A percentile compares a stretch with the other conserved stretches of the same genome.
phyloP scores from a whole-genome alignment of 495 filamentous ascomycete species.

The Penicillium crystallinum region DNA sequence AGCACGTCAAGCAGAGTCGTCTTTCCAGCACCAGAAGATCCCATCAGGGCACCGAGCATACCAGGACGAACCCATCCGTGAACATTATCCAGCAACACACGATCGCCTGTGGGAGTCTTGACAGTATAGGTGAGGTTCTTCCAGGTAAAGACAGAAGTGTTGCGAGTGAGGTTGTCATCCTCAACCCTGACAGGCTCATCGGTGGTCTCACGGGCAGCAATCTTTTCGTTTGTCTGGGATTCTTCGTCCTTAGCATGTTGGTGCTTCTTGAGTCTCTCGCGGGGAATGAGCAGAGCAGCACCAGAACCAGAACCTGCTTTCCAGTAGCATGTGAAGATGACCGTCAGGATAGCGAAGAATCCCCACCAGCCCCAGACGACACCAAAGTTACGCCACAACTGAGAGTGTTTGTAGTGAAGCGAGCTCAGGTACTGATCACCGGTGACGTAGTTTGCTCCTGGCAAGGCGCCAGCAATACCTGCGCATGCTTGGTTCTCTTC shows the following conservation, averaged over 20 bases:
- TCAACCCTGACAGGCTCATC: constrained; percentile 9
- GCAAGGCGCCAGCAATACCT: constrained; percentile 42
- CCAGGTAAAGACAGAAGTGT: constrained; percentile 57
- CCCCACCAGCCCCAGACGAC: constrained; percentile 40
- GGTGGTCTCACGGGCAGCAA: not conserved
- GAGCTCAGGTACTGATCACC: constrained; percentile 47
- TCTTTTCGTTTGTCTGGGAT: constrained; percentile 19
- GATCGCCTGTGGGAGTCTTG: constrained; percentile 36
- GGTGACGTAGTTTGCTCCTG: constrained; percentile 35
- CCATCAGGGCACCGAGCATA: constrained; percentile 67
- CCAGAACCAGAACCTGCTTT: constrained; percentile 23
- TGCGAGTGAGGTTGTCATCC: constrained; percentile 33
- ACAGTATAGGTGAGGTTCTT: constrained; percentile 54
- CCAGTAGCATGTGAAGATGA: constrained; percentile 32
- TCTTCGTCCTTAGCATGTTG: constrained; percentile 27
- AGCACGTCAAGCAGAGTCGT: constrained; percentile 52
- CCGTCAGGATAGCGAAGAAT: constrained; percentile 30
- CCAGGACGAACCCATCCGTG: constrained; percentile 91
- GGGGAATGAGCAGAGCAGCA: constrained; percentile 32
- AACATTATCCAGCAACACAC: constrained; percentile 65
- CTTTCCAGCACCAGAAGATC: constrained; percentile 61
- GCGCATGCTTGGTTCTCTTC: constrained; percentile 44
- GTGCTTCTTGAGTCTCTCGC: constrained; percentile 29
- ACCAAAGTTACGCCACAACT: constrained; percentile 44
- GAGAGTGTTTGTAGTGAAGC: constrained; percentile 40